These are phyloP conservation scores for Haplographium delicatum DNA, from an alignment of 495 filamentous ascomycete genomes.

Conservation along the genomic window DNA sequence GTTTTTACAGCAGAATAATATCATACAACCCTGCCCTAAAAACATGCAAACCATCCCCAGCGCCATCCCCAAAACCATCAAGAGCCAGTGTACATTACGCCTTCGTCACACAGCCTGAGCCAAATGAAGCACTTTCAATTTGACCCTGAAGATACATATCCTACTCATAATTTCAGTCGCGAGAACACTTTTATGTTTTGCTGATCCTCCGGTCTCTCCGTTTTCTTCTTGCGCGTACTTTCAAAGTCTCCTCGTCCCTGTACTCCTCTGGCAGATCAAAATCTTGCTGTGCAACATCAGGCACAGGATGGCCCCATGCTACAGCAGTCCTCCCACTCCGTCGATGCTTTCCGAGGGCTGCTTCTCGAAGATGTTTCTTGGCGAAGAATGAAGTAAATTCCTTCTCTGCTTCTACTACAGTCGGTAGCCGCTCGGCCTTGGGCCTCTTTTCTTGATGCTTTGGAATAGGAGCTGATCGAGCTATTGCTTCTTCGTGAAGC, in stretches of 20 bases:
- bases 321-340: slow-evolving; percentile 49
- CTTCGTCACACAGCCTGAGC: slow-evolving; percentile 22
- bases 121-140: slow-evolving; percentile 32
- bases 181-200: slow-evolving; percentile 12
- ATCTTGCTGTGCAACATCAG: slow-evolving; percentile 61
- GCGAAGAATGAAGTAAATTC: slow-evolving; percentile 83
- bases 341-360: slow-evolving; percentile 59
- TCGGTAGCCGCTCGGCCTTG: slow-evolving; percentile 10
- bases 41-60: neutral
- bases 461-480: slow-evolving; percentile 23
- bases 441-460: slow-evolving; percentile 4
- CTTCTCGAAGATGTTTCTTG: slow-evolving; percentile 69
- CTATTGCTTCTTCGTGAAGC: slow-evolving; percentile 64
- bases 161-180: slow-evolving; percentile 4
- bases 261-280: slow-evolving; percentile 72
- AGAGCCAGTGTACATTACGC: too few species aligned
- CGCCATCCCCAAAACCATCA: neutral
- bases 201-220: slow-evolving; percentile 22
- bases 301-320: slow-evolving; percentile 79
- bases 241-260: slow-evolving; percentile 60
- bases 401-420: slow-evolving; percentile 38
- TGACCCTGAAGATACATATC: slow-evolving; percentile 12
- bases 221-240: slow-evolving; percentile 51
- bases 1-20: too few species aligned
- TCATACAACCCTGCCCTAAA: slow-evolving; percentile 1